These are phyloP conservation scores for Talaromyces sp. DNA, from an alignment of 2,329 filamentous ascomycete species.

Conservation along the genomic window DNA sequence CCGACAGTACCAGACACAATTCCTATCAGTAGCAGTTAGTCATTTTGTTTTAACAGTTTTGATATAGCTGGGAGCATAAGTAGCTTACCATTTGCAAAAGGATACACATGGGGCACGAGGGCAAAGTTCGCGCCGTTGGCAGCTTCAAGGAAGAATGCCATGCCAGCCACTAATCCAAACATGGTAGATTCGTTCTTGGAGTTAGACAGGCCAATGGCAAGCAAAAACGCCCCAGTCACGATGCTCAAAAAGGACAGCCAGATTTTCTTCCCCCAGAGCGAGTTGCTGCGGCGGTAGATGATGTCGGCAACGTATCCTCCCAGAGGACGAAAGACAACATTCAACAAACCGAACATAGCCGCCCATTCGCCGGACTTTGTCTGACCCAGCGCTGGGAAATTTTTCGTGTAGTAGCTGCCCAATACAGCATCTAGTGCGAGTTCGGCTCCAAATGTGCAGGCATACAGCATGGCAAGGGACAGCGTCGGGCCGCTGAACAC, in stretches of 20 bases:
- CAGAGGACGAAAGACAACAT: slow-evolving; percentile 43
- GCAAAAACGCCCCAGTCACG: slow-evolving; percentile 53
- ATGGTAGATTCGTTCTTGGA: slow-evolving; percentile 59
- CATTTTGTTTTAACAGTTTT: neutral
- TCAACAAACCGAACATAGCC: slow-evolving; percentile 51
- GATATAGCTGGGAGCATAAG: slow-evolving; percentile 1
- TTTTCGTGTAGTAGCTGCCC: slow-evolving; percentile 53
- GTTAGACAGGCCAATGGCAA: slow-evolving; percentile 61
- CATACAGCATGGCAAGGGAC: slow-evolving; percentile 50
- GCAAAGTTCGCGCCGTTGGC: slow-evolving; percentile 84
- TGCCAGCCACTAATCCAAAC: slow-evolving; percentile 69
- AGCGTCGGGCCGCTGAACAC: slow-evolving; percentile 57
- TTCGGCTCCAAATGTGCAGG: slow-evolving; percentile 58
- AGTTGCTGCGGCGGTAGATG: slow-evolving; percentile 47
- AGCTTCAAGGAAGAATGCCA: slow-evolving; percentile 78
- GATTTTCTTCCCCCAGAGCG: slow-evolving; percentile 61
- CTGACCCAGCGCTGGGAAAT: slow-evolving; percentile 52
- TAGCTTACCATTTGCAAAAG: slow-evolving; percentile 66
- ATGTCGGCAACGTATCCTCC: slow-evolving; percentile 52
- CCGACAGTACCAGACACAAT: slow-evolving; percentile 73
- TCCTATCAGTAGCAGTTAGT: slow-evolving; percentile 22
- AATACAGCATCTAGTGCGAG: slow-evolving; percentile 58
- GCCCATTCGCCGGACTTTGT: slow-evolving; percentile 53
- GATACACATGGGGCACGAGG: slow-evolving; percentile 80
- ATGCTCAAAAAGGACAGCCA: slow-evolving; percentile 54